A percentile compares a stretch with the other conserved stretches of the same genome.
These are phyloP conservation scores for Beauveria brongniartii DNA, from an alignment of 2,329 filamentous ascomycete genomes.

Conservation along the genomic window DNA sequence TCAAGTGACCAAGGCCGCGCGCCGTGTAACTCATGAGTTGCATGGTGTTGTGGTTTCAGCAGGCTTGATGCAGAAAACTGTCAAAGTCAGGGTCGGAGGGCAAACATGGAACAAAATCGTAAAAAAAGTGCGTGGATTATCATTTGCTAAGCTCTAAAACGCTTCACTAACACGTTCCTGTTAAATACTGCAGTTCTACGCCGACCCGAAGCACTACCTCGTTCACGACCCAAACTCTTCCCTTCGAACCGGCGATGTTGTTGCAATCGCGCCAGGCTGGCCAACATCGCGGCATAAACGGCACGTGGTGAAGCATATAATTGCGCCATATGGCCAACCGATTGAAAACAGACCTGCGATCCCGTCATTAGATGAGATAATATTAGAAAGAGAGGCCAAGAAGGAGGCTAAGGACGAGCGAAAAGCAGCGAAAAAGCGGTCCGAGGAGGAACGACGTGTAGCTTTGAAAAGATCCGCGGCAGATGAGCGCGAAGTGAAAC, in stretches of 20 bases:
- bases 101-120: constrained; percentile 66
- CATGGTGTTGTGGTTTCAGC: constrained; percentile 69
- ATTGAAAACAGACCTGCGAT: constrained; percentile 58
- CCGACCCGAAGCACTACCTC: constrained; percentile 55
- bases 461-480: constrained; percentile 19
- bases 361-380: constrained; percentile 54
- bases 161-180: neutral
- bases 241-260: constrained; percentile 65
- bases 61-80: constrained; percentile 69
- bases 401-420: constrained; percentile 50
- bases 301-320: constrained; percentile 67
- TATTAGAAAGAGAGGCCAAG: constrained; percentile 45
- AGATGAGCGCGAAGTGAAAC: constrained; percentile 19
- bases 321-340: constrained; percentile 58
- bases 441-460: constrained; percentile 14
- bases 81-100: constrained; percentile 66
- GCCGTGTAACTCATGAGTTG: constrained; percentile 41
- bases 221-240: constrained; percentile 74
- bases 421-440: constrained; percentile 23
- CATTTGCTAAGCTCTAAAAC: neutral
- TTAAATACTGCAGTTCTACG: constrained; percentile 39
- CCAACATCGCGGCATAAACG: constrained; percentile 58
- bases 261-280: constrained; percentile 60
- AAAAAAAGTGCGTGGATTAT: constrained; percentile 50
- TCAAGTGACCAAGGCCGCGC: constrained; percentile 32